phyloP scores from a whole-genome alignment of 2,329 filamentous ascomycete species.

The Mollisia scopiformis region DNA sequence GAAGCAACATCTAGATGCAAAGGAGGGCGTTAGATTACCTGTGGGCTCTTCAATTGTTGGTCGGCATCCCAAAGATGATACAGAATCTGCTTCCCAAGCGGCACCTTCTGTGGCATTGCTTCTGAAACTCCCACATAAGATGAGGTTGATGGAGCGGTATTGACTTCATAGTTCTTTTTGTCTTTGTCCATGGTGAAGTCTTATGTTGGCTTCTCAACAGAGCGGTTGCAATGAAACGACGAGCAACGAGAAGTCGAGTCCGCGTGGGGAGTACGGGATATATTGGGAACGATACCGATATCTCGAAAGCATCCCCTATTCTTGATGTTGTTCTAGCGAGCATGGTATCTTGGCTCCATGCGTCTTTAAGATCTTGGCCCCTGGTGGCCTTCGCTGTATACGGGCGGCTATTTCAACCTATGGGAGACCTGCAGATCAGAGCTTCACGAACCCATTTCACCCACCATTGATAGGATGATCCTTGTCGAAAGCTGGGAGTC shows the following conservation, averaged over 20 bases:
- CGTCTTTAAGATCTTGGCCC: no score
- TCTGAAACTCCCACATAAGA: background rate
- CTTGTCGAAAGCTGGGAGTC: background rate
- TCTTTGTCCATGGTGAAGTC: background rate
- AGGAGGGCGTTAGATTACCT: background rate
- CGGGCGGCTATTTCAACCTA: background rate
- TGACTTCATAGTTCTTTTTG: background rate
- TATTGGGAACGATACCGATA: background rate
- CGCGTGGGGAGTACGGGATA: background rate
- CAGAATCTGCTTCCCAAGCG: conserved; percentile 1
- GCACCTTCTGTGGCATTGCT: background rate
- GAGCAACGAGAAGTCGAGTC: background rate
- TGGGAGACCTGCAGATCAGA: background rate
- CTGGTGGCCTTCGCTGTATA: background rate
- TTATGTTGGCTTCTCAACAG: background rate
- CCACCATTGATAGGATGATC: background rate
- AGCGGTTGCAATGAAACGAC: background rate
- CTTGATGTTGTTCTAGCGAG: no score
- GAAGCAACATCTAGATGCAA: background rate
- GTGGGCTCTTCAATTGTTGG: background rate
- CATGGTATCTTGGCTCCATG: no score
- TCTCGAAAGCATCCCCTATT: no score
- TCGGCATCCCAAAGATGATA: conserved; percentile 6
- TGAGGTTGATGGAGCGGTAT: background rate
- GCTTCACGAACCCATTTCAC: background rate